phyloP scores from a whole-genome alignment of 139 green algal species.

The Tetraselmis striata region DNA sequence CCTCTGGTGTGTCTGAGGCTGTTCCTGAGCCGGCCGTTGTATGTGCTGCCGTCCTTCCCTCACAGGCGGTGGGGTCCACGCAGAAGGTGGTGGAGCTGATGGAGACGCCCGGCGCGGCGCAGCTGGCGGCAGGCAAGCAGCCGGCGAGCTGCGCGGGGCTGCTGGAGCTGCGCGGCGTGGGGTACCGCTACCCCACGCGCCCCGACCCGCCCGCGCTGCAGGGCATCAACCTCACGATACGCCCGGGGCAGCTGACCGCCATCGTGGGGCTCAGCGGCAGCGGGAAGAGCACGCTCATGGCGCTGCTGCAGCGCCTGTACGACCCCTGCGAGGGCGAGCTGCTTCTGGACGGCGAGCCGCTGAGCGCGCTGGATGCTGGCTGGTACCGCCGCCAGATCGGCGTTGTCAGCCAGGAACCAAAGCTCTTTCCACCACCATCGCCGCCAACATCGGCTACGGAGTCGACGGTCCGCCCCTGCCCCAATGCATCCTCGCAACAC shows the following conservation, averaged over 20 bases:
- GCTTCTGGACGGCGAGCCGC: slow-evolving; percentile 31
- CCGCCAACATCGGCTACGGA: slow-evolving; percentile 7
- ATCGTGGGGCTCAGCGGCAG: slow-evolving; percentile 61
- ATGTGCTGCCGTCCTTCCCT: no score
- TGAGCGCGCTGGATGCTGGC: slow-evolving; percentile 42
- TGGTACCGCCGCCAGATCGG: slow-evolving; percentile 63
- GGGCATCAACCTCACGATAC: slow-evolving; percentile 45
- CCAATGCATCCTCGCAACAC: no score
- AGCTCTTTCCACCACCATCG: slow-evolving; percentile 4
- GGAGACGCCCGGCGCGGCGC: slow-evolving; percentile 36
- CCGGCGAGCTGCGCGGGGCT: slow-evolving; percentile 37
- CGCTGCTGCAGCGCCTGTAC: slow-evolving; percentile 70
- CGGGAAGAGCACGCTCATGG: slow-evolving; percentile 68
- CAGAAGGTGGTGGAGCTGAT: slow-evolving; percentile 65
- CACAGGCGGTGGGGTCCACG: slow-evolving; percentile 58
- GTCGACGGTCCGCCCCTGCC: neutral
- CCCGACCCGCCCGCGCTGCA: slow-evolving; percentile 37
- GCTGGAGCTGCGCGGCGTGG: slow-evolving; percentile 47
- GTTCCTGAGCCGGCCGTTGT: no score
- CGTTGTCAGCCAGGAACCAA: slow-evolving; percentile 48
- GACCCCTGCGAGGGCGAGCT: slow-evolving; percentile 46
- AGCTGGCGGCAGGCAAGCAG: slow-evolving; percentile 36
- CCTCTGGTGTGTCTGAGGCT: no score
- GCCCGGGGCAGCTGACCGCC: slow-evolving; percentile 55
- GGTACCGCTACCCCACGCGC: slow-evolving; percentile 38